phyloP scores from a whole-genome alignment of 139 green algal genomes.

The Auxenochlorella pyrenoidosa region DNA sequence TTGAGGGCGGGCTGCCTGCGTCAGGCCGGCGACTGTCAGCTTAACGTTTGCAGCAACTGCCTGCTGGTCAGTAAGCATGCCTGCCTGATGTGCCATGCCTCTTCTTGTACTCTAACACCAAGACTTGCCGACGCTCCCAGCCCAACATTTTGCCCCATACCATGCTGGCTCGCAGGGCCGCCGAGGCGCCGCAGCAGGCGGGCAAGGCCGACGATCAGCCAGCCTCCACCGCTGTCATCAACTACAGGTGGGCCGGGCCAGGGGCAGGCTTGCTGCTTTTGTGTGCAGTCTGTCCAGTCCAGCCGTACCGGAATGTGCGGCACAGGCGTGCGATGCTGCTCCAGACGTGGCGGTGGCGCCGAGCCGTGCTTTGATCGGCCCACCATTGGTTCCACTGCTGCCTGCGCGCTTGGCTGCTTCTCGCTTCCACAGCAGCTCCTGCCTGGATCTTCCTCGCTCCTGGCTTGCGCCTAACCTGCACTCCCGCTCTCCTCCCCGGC shows the following conservation, averaged over 20 bases:
- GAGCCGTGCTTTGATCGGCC: not conserved
- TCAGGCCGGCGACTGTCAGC: not conserved
- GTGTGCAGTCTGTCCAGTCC: not conserved
- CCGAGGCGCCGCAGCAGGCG: not conserved
- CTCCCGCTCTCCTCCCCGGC: not conserved
- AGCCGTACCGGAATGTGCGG: no score
- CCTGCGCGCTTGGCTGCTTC: no score
- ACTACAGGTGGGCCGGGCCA: not conserved
- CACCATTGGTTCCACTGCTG: no score
- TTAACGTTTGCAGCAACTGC: not conserved
- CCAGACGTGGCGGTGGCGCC: no score
- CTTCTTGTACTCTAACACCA: not conserved
- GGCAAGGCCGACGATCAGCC: constrained; percentile 22
- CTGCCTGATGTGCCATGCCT: not conserved
- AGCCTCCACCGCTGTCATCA: constrained; percentile 5
- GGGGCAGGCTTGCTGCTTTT: not conserved
- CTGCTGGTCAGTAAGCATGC: not conserved
- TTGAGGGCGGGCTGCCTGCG: no score
- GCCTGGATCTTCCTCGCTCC: no score
- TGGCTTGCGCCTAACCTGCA: no score
- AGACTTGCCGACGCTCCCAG: not conserved
- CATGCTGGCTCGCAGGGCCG: not conserved
- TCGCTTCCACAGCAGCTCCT: no score
- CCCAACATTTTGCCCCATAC: not conserved
- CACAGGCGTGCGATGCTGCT: not conserved